These are phyloP conservation scores for Delitschia confertaspora DNA, from an alignment of 495 filamentous ascomycete species.

Conservation along the genomic window DNA sequence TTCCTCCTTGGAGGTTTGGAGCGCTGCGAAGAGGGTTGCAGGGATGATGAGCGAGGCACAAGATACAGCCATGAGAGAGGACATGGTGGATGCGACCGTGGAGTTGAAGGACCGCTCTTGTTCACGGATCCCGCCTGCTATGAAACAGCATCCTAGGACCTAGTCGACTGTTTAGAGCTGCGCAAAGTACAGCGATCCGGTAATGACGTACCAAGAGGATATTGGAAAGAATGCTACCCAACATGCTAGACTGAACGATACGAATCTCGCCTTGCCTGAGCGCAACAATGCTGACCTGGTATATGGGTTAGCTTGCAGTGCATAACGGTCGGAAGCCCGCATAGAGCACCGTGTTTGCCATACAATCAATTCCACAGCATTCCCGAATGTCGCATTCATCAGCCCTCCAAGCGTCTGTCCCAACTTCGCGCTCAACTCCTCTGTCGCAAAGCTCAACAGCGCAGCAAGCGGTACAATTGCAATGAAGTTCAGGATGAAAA, in stretches of 20 bases:
- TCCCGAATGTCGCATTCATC: slow-evolving; percentile 94
- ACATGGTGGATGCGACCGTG: slow-evolving; percentile 90
- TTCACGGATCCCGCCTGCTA: slow-evolving; percentile 68
- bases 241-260: slow-evolving; percentile 95
- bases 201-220: slow-evolving; percentile 57
- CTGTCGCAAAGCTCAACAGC: slow-evolving; percentile 88
- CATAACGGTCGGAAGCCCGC: slow-evolving; percentile 8
- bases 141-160: slow-evolving; percentile 91
- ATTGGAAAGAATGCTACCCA: slow-evolving; percentile 93
- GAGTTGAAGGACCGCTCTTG: slow-evolving; percentile 71
- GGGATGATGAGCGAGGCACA: slow-evolving; percentile 90
- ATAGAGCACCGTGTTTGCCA: slow-evolving; percentile 32
- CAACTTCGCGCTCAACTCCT: slow-evolving; percentile 74
- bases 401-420: slow-evolving; percentile 87
- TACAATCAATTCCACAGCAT: slow-evolving; percentile 97
- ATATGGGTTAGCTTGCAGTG: slow-evolving; percentile 12
- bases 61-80: slow-evolving; percentile 88
- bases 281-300: slow-evolving; percentile 86
- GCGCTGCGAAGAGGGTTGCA: slow-evolving; percentile 61
- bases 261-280: slow-evolving; percentile 78
- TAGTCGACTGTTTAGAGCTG: slow-evolving; percentile 5
- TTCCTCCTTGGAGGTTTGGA: slow-evolving; percentile 37
- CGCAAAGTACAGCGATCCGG: neutral
- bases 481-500: slow-evolving; percentile 88
- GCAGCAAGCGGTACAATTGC: slow-evolving; percentile 92